Percentiles rank a stretch among this genome's conserved stretches.
phyloP scores from a whole-genome alignment of 352 stramenopile species.

The Globisporangium cystogenes region DNA sequence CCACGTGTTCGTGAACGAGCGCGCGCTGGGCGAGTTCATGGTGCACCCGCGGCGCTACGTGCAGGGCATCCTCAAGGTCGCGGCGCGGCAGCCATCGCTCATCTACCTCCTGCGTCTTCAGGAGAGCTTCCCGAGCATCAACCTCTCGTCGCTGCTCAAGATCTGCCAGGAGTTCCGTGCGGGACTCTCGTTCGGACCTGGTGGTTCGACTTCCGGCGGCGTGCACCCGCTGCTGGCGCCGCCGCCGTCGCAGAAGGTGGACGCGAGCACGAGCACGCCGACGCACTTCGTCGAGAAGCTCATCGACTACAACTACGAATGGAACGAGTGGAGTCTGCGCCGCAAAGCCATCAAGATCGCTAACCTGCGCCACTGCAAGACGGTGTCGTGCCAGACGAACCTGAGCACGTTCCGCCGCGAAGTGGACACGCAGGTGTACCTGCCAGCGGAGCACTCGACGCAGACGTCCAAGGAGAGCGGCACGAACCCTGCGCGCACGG shows the following conservation, averaged over 20 bases:
- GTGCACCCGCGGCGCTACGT: constrained; percentile 78
- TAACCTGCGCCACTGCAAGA: constrained; percentile 89
- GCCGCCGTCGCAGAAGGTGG: constrained; percentile 56
- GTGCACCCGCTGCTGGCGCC: constrained; percentile 60
- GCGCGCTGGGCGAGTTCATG: constrained; percentile 87
- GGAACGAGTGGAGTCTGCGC: constrained; percentile 93
- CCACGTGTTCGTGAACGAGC: constrained; percentile 92
- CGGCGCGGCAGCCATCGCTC: constrained; percentile 76
- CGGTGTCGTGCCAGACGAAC: constrained; percentile 84
- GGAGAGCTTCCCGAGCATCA: constrained; percentile 75
- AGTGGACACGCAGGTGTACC: constrained; percentile 86
- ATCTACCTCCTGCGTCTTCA: constrained; percentile 91
- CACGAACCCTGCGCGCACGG: constrained; percentile 78
- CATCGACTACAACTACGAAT: constrained; percentile 91
- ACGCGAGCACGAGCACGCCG: constrained; percentile 87
- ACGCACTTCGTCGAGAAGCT: constrained; percentile 91
- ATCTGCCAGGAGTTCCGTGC: constrained; percentile 38
- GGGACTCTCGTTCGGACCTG: constrained; percentile 2
- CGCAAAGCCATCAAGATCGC: constrained; percentile 87
- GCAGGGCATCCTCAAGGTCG: constrained; percentile 58
- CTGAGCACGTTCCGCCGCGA: constrained; percentile 87
- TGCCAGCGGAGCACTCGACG: constrained; percentile 47
- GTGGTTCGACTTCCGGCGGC: constrained; percentile 20
- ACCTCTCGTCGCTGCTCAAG: constrained; percentile 64
- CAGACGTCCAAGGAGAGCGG: constrained; percentile 79